These are phyloP conservation scores for Trichoderma harzianum DNA, from an alignment of 2,329 filamentous ascomycete species.

Conservation along the genomic window DNA sequence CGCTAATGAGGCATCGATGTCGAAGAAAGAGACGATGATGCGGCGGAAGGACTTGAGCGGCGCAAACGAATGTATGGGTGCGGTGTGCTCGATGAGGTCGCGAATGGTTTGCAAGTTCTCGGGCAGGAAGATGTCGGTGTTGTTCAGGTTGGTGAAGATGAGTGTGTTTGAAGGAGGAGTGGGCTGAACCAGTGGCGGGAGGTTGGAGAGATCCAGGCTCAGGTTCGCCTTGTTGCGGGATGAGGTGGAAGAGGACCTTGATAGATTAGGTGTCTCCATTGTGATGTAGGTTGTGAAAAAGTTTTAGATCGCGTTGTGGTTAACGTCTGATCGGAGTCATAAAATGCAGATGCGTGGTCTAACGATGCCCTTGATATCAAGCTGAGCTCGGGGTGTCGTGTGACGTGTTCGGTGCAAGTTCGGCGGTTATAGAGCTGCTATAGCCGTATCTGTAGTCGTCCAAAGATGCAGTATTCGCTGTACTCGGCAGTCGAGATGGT, in stretches of 20 bases:
- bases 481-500: not conserved
- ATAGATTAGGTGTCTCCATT: conserved; percentile 39
- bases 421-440: not conserved
- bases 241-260: conserved; percentile 45
- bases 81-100: conserved; percentile 65
- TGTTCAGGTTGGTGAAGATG: conserved; percentile 75
- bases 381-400: not conserved
- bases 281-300: conserved; percentile 7
- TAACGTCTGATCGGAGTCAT: not conserved
- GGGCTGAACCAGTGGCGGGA: conserved; percentile 68
- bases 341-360: not conserved
- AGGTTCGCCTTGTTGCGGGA: conserved; percentile 49
- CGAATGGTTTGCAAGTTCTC: conserved; percentile 72
- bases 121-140: conserved; percentile 69
- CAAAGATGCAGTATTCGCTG: not conserved
- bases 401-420: not conserved
- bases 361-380: not conserved
- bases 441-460: not conserved
- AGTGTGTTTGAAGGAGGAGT: conserved; percentile 78
- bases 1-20: conserved; percentile 63
- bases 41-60: conserved; percentile 80
- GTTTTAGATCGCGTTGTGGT: not conserved
- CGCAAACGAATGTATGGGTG: conserved; percentile 71
- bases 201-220: conserved; percentile 68
- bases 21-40: conserved; percentile 76